Percentiles rank a stretch among this genome's conserved stretches.
Evolutionary conservation across 768 basidiomycete species (phyloP).

Genomic region (Agaricus sinodeliciosus): DNA sequence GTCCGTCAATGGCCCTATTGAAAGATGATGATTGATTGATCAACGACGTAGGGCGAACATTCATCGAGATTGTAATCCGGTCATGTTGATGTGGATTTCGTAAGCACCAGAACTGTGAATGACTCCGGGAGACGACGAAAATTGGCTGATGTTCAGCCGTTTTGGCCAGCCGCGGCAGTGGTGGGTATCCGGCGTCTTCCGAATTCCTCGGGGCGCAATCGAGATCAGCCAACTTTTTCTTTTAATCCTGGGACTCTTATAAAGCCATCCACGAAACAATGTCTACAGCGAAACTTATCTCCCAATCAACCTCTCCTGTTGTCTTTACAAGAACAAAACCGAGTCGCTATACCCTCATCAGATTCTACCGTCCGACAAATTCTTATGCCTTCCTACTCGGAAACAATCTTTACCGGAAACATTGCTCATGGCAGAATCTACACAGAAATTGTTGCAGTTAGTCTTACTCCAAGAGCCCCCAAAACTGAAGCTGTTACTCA

Average conservation of each 20-base stretch:
- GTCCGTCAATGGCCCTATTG: neutral
- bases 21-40: no score
- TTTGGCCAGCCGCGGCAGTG: slow-evolving; percentile 4
- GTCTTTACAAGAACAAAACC: no score
- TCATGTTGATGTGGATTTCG: neutral
- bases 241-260: slow-evolving; percentile 21
- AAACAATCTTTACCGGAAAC: no score
- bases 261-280: slow-evolving; percentile 25
- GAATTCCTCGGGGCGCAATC: slow-evolving; percentile 2
- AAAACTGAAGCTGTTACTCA: no score
- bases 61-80: slow-evolving; percentile 3
- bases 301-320: slow-evolving; percentile 28
- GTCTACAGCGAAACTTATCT: slow-evolving; percentile 20
- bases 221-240: neutral
- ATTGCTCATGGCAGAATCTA: no score
- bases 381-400: no score
- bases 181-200: slow-evolving; percentile 5
- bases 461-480: no score
- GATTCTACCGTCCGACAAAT: no score
- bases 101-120: neutral
- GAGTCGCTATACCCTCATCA: no score
- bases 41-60: neutral
- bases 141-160: slow-evolving; percentile 10
- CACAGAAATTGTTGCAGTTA: no score
- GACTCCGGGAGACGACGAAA: neutral